phyloP scores from a whole-genome alignment of 1,139 yeast species.

The Geotrichum aggregatum region DNA sequence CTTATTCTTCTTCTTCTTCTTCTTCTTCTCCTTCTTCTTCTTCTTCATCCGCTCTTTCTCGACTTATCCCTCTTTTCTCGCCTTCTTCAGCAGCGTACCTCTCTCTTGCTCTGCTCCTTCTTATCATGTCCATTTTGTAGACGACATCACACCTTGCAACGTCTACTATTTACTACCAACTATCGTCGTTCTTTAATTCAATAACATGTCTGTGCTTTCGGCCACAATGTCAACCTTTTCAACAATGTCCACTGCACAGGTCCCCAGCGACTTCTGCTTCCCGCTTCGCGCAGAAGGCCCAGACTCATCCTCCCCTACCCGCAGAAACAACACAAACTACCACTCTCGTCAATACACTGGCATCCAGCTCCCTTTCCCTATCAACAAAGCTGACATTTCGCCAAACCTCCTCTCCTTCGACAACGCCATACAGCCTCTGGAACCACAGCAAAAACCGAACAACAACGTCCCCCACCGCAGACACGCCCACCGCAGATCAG shows the following conservation, averaged over 20 bases:
- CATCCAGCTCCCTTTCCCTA: conserved; percentile 11
- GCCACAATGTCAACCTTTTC: conserved; percentile 4
- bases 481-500: conserved; percentile 38
- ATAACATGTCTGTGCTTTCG: not conserved
- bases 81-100: not conserved
- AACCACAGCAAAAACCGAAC: too few relatives aligned
- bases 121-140: not conserved
- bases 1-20: not conserved
- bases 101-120: not conserved
- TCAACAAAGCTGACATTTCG: not conserved
- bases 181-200: not conserved
- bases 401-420: not conserved
- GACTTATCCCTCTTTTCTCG: not conserved
- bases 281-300: conserved; percentile 13
- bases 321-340: not conserved
- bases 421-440: conserved; percentile 2
- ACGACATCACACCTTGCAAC: not conserved
- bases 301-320: conserved; percentile 1
- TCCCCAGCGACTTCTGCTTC: conserved; percentile 20
- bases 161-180: not conserved
- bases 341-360: conserved; percentile 19
- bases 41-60: not conserved
- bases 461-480: conserved; percentile 21
- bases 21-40: not conserved
- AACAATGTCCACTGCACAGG: conserved; percentile 3